Base-by-base conservation (phyloP, 2,329 filamentous ascomycete genomes). In the Trichophyton equinum region DNA sequence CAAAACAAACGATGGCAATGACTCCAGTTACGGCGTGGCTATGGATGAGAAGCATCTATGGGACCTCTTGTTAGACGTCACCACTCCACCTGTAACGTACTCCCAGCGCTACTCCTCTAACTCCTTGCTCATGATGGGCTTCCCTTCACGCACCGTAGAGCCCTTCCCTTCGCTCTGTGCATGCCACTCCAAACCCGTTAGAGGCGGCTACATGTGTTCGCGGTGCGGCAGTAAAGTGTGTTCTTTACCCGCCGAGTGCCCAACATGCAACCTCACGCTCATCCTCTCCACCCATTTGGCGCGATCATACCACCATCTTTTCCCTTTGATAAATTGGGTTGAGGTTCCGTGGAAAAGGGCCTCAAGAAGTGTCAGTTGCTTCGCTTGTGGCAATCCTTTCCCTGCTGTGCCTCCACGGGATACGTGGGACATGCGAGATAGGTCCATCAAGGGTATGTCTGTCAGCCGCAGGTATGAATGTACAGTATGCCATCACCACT, bases 201-300 rank as follows among this genome's bases (percentile, higher is more conserved):
- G 88, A 57, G 90, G 94, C 61, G 94, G 94, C 1, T 99, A 97
- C 74, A 79, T 87, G 8, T 99, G 94, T 77, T 94, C 91, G 13
- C 83, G 94, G 61, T 99, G 94, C 76, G 83, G 82, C 58, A 84
- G 86, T 63, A 95, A 95, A 74, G 91, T 99, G 44, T 99, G 94
- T 78, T 83, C 85, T 57, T 78, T 99, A 42, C 94, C 94, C 0
- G 85, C 90, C 40, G 91, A 95, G 70, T 99, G 94, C 70, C 92
- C 94, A 0, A 85, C 87, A 27, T 99, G 94, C 74, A 86, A 89
- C 15, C 82, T 99, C 57, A 97, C 92, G 0, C 82, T 99, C 40
- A 95, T 99, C 64, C 81, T 97, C 2, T 96, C 90, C 0, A 99
- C 94, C 0, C 91, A 96, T 76, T 78, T 96, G 62, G 91, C 91